These are phyloP conservation scores for Parasitella parasitica DNA, from an alignment of 371 early-diverging fungal species.

Conservation along the genomic window DNA sequence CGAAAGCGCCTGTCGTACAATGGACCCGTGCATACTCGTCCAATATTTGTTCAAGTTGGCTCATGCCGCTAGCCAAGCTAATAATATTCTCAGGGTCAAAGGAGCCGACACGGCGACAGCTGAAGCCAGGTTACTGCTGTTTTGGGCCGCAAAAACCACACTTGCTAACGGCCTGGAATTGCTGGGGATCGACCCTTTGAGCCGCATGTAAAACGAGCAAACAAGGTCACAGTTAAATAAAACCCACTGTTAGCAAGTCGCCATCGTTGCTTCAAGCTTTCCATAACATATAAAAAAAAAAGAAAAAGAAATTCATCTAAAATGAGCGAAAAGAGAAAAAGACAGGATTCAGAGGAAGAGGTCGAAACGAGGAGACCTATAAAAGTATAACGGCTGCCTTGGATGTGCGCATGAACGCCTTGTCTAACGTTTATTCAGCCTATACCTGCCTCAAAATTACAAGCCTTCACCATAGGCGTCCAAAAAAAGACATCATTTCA, in stretches of 20 bases:
- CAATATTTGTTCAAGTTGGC: conserved; percentile 84
- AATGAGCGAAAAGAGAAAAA: conserved; percentile 24
- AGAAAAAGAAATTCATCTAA: not conserved
- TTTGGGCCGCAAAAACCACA: conserved; percentile 72
- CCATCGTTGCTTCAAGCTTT: too few species aligned
- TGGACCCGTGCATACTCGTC: conserved; percentile 90
- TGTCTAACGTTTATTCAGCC: conserved; percentile 27
- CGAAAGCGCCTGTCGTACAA: conserved; percentile 41
- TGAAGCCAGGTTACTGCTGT: conserved; percentile 76
- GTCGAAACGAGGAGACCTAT: not conserved
- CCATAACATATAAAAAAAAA: too few species aligned
- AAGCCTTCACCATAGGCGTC: conserved; percentile 68
- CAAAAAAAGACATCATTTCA: conserved; percentile 75
- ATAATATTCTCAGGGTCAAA: conserved; percentile 74
- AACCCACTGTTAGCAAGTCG: too few species aligned
- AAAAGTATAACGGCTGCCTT: not conserved
- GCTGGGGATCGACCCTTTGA: conserved; percentile 78
- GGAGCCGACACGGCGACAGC: conserved; percentile 67
- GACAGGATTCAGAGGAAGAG: conserved; percentile 16
- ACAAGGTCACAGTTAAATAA: not conserved
- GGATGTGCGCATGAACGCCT: not conserved
- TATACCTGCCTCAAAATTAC: conserved; percentile 62
- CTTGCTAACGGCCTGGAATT: conserved; percentile 77
- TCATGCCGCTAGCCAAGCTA: conserved; percentile 75
- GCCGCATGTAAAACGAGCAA: conserved; percentile 82